Evolutionary conservation across 768 basidiomycete genomes (phyloP).

Genomic region (Termitomyces sp.): DNA sequence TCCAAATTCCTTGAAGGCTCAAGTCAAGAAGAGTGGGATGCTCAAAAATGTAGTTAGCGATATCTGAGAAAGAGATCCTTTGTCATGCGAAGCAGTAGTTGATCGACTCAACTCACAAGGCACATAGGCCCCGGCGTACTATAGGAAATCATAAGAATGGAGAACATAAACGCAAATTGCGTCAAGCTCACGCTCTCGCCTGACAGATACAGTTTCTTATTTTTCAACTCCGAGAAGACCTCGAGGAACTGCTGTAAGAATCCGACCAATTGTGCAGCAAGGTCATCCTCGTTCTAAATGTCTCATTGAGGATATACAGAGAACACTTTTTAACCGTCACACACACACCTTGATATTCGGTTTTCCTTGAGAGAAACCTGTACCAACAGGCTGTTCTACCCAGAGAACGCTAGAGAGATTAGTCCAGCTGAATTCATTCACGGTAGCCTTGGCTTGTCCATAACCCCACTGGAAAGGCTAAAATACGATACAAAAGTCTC

Average conservation of each 20-base stretch:
- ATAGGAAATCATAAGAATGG: not conserved
- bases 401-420: conserved; percentile 73
- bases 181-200: conserved; percentile 69
- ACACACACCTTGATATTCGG: conserved; percentile 55
- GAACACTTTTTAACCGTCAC: not conserved
- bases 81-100: not conserved
- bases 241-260: conserved; percentile 76
- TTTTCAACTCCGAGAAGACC: conserved; percentile 70
- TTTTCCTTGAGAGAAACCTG: conserved; percentile 69
- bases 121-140: conserved; percentile 69
- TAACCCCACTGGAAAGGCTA: conserved; percentile 67
- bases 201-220: conserved; percentile 64
- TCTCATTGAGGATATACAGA: not conserved
- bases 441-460: conserved; percentile 61
- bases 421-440: conserved; percentile 73
- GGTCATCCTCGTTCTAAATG: conserved; percentile 44
- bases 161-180: not conserved
- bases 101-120: conserved; percentile 34
- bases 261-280: conserved; percentile 46
- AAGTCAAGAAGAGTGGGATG: conserved; percentile 51
- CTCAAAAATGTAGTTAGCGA: conserved; percentile 71
- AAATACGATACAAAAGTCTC: not conserved
- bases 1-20: conserved; percentile 67
- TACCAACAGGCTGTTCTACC: conserved; percentile 80
- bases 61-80: conserved; percentile 39